Evolutionary conservation across 768 basidiomycete species (phyloP), one percentile per base, ranked within the genome.

Genomic region (Gymnopilus junonius): DNA sequence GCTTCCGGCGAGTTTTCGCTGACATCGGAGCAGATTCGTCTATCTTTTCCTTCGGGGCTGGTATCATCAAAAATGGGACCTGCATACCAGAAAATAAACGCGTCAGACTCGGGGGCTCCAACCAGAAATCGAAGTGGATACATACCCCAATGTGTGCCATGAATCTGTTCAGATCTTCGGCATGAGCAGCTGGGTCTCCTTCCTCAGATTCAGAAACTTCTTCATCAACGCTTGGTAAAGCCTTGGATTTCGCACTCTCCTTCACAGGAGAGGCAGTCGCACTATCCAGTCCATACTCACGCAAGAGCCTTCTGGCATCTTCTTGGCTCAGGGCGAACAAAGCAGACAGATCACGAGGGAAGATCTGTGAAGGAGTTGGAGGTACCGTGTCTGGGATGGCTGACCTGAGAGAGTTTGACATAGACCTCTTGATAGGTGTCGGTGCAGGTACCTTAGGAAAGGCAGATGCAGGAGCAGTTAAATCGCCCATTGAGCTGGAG

Each of bases 121-220:
- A 34, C 43, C 55, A 23, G 53, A 31, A 35, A 37, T 21, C 51
- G 17, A 20, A n/a, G 14, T 21, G 27, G n/a, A 42, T 34, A 43
- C 79, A 54, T 69, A 84, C 83, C 67, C 82, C 82, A 55, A 83
- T 80, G 65, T 81, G 79, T 15, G 76, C 71, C 79, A 82, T 82
- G 65, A 83, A 82, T n/a, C 68, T 77, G 60, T 80, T 79, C 63
- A 82, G 69, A 60, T 83, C 79, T 40, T 71, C 66, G 20, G 77
- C 78, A 51, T 78, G 74, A 21, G 72, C 64, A 35, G 65, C 69
- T 27, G 65, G 56, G 32, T 71, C 68, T 43, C 64, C 69, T 21
- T 72, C 71, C 15, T 67, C 67, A 27, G 56, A 59, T 48, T 53
- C 43, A n/a, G 59, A 51, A 58, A 42, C 55, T 37, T 70, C 70